Evolutionary conservation across 2,329 filamentous ascomycete genomes (phyloP).

Genomic region (Chrysosporium queenslandicum): DNA sequence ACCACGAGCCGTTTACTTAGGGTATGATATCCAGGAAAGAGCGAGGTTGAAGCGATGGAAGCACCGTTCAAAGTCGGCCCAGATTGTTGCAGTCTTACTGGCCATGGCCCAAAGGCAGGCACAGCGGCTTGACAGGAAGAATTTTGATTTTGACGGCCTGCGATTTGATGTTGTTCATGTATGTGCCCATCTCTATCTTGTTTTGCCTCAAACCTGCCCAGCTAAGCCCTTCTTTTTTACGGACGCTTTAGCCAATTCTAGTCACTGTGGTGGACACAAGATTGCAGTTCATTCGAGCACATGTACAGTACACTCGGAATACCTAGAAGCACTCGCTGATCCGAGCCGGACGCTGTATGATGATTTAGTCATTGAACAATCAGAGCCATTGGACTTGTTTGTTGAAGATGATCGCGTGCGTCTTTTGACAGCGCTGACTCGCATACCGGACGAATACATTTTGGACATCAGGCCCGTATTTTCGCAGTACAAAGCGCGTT

Average conservation of each 20-base stretch:
- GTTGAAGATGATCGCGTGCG: background rate
- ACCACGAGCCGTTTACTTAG: background rate
- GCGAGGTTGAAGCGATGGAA: conserved; percentile 3
- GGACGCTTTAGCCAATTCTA: conserved; percentile 7
- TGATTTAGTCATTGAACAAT: conserved; percentile 1
- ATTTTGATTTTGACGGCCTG: background rate
- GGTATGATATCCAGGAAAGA: background rate
- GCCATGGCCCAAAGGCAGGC: conserved; percentile 10
- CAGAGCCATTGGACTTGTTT: background rate
- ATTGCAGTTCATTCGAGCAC: conserved; percentile 5
- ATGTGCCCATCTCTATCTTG: too few species aligned
- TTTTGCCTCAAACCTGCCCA: too few species aligned
- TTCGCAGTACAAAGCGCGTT: background rate
- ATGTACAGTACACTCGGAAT: background rate
- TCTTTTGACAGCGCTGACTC: background rate
- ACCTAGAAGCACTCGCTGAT: conserved; percentile 6
- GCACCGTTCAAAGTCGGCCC: background rate
- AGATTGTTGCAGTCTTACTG: conserved; percentile 7
- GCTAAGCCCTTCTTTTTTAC: too few species aligned
- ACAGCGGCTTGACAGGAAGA: background rate
- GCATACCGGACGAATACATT: conserved; percentile 5
- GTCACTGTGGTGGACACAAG: background rate
- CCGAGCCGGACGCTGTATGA: background rate
- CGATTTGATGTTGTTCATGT: background rate
- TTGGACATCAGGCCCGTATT: background rate